A percentile compares a stretch with the other conserved stretches of the same genome.
These are phyloP conservation scores for Rhizophora apiculata DNA, from an alignment of 345 rosid species.

Conservation along the genomic window DNA sequence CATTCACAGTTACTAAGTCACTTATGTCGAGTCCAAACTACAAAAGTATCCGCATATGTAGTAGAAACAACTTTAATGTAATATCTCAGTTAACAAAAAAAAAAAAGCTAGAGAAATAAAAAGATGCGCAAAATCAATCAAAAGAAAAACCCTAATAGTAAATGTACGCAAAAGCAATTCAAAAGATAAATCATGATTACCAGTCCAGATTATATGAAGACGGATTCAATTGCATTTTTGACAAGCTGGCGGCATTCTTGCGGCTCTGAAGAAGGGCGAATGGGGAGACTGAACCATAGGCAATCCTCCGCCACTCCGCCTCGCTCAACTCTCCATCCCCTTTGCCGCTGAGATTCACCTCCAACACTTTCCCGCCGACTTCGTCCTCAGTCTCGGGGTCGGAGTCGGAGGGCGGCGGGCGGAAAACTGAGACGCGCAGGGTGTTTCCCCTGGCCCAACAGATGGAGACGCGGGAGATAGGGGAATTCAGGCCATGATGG, in stretches of 20 bases:
- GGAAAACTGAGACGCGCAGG: constrained; percentile 68
- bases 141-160: no score
- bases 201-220: constrained; percentile 67
- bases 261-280: constrained; percentile 87
- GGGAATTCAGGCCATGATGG: constrained; percentile 58
- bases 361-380: constrained; percentile 62
- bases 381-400: constrained; percentile 24
- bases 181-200: constrained; percentile 28
- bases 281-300: constrained; percentile 82
- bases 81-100: background rate
- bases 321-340: constrained; percentile 65
- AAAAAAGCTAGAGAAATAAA: background rate
- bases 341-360: constrained; percentile 51
- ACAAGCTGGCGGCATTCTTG: constrained; percentile 56
- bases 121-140: background rate
- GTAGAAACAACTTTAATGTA: no score
- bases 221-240: constrained; percentile 48
- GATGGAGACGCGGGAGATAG: constrained; percentile 65
- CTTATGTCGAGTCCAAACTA: no score
- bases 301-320: constrained; percentile 72
- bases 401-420: constrained; percentile 21
- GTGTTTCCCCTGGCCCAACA: constrained; percentile 85
- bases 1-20: background rate
- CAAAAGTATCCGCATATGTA: no score
- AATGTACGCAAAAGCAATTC: no score